Evolutionary conservation across 2,329 filamentous ascomycete genomes (phyloP), one percentile per base, ranked within the genome.

Genomic region (Trichophyton rubrum): DNA sequence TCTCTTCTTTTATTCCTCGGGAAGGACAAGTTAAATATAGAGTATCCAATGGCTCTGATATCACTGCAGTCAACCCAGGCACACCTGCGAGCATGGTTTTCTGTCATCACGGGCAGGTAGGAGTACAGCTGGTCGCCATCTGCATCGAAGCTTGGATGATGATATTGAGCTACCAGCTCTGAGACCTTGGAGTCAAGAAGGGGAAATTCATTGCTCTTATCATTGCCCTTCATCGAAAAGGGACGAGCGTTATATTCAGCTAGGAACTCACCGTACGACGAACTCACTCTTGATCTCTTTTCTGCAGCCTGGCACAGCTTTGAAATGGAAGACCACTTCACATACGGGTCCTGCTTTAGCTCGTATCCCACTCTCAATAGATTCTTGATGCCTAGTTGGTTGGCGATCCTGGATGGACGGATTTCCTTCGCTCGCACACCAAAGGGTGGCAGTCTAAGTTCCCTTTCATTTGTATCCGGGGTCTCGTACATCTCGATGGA

Each of bases 91-190:
- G 70, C 67, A 17, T 79, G 78, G 61, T 78, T 79, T 64, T 86
- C 84, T 8, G 84, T 73, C 0, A 90, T 70, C 22, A 85, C 77
- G 0, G 86, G 85, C 0, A 90, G 77, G 68, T 86, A 91, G 11
- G 89, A 78, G 45, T 78, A 72, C 11, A 73, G 67, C 0, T 64
- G 61, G 1, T 70, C 63, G 1, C 60, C 61, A 17, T 59, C 45
- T 3, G 65, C 41, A 53, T 66, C 64, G 4, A 67, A 59, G 33
- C 63, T 62, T 15, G 66, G 65, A 35, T 62, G 56, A 51, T 69
- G 63, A 61, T 75, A 74, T 64, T 82, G 77, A 62, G 77, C 73
- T 51, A 79, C 72, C 33, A 80, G 67, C 66, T 83, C 81, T 1
- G 78, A 79, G 9, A 79, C 70, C 30, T 79, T 75, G 5, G 79